A percentile compares a stretch with the other conserved stretches of the same genome.
Evolutionary conservation across 225 moss, liverwort and hornwort genomes (phyloP).

Genomic region (Antitrichia curtipendula): DNA sequence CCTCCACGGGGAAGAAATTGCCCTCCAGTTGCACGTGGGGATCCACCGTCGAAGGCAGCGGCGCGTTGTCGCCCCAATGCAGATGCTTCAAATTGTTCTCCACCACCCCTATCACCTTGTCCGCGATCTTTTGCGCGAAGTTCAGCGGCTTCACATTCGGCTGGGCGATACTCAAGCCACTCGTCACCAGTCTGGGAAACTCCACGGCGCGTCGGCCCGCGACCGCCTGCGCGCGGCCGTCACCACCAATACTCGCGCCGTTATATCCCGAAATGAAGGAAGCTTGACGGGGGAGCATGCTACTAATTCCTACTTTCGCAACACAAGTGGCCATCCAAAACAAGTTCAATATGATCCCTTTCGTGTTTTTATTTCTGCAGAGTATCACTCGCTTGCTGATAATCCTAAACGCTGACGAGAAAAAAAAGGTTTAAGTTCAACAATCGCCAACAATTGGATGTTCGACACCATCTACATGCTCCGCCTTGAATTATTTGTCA

Average conservation of each 20-base stretch:
- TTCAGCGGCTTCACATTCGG: constrained; percentile 22
- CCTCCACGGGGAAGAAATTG: constrained; percentile 64
- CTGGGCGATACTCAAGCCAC: not conserved
- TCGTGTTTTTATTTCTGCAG: too few species aligned
- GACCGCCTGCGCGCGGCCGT: not conserved
- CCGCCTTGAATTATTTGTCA: not conserved
- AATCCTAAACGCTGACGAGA: not conserved
- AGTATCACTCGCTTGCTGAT: not conserved
- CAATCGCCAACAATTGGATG: not conserved
- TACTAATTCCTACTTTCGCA: not conserved
- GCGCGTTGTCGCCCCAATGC: constrained; percentile 11
- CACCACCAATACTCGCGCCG: not conserved
- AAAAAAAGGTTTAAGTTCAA: not conserved
- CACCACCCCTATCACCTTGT: constrained; percentile 32
- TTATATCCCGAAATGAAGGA: not conserved
- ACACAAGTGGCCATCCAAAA: constrained; percentile 11
- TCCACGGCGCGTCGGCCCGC: not conserved
- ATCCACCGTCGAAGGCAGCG: constrained; percentile 67
- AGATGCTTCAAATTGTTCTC: constrained; percentile 38
- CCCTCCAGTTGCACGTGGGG: constrained; percentile 71
- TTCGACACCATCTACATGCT: constrained; percentile 13
- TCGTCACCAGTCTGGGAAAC: not conserved
- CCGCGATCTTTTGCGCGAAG: constrained; percentile 42
- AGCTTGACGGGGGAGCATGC: not conserved
- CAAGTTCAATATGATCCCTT: too few species aligned